Evolutionary conservation across 2,329 filamentous ascomycete genomes (phyloP), one percentile per base, ranked within the genome.

Genomic region (Penicillium sp.): DNA sequence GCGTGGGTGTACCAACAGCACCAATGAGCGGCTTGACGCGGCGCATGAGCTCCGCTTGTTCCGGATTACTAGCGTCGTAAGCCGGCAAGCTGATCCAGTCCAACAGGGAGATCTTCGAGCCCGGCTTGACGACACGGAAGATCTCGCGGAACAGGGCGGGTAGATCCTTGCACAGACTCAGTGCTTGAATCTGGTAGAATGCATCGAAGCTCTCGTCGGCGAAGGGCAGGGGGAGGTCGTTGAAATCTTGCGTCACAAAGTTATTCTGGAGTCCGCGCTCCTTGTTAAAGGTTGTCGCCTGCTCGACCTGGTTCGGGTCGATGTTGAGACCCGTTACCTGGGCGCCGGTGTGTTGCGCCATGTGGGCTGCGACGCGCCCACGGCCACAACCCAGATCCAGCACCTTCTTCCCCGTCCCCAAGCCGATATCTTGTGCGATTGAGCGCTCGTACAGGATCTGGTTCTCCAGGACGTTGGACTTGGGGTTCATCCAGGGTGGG

Each of bases 111-210:
- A 83, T 76, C 62, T 75, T 78, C 12, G 81, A 77, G 15, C 81
- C 81, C 0, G 81, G 81, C 66, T 80, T 80, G 52, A 83, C 62
- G 4, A 83, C 72, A 19, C 81, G 76, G 66, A 74, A 78, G 52
- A 83, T 70, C 66, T 83, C 81, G 49, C 68, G 69, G 70, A 82
- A 82, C 12, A 82, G 73, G 8, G 73, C 70, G 3, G 72, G 64
- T 2, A 79, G 73, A 53, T 83, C 79, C 59, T 80, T 81, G 74
- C 79, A 82, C 31, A 77, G 79, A 74, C 77, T 85, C 67, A 77
- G 81, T 55, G 73, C 86, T 77, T 77, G 86, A 78, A 78, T 87
- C 80, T 78, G 82, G 76, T 79, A 83, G 58, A 83, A 82, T 31
- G 76, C 80, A 56, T 83, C 81, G 65, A 83, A 82, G 42, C 73